phyloP scores from a whole-genome alignment of 2,329 filamentous ascomycete genomes.

The Ceratocystis papillata region DNA sequence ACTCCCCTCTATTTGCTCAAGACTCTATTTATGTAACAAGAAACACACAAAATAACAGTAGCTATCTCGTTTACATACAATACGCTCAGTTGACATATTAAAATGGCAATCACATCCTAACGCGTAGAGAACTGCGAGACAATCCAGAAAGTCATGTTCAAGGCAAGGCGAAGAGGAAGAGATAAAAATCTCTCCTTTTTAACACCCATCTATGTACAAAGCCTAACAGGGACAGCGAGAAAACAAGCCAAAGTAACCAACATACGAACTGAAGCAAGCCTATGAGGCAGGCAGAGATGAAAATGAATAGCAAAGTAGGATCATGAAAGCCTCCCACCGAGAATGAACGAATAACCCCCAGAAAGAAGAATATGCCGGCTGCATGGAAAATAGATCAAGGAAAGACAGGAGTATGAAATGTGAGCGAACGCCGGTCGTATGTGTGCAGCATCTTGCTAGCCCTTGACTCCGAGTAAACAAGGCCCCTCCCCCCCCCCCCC shows the following conservation, averaged over 20 bases:
- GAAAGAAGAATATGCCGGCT: not conserved
- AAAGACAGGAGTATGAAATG: not conserved
- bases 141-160: slow-evolving; percentile 6
- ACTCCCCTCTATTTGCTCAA: too few relatives aligned
- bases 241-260: not conserved
- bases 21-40: too few relatives aligned
- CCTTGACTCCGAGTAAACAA: slow-evolving; percentile 10
- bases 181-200: slow-evolving; percentile 9
- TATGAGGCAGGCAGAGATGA: not conserved
- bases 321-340: not conserved
- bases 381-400: not conserved
- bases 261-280: slow-evolving; percentile 6
- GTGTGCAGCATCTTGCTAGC: not conserved
- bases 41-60: too few relatives aligned
- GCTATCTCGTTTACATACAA: too few relatives aligned
- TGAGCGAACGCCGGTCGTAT: not conserved
- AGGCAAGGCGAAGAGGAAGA: not conserved
- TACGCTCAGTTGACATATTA: not conserved
- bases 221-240: not conserved
- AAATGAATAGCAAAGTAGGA: not conserved
- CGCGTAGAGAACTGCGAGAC: not conserved
- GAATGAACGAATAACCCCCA: not conserved
- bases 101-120: not conserved
- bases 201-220: slow-evolving; percentile 11
- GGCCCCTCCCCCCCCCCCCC: not conserved